Conservation (phyloP, 2,329 filamentous ascomycete species). For the Microdochium bolleyi region DNA sequence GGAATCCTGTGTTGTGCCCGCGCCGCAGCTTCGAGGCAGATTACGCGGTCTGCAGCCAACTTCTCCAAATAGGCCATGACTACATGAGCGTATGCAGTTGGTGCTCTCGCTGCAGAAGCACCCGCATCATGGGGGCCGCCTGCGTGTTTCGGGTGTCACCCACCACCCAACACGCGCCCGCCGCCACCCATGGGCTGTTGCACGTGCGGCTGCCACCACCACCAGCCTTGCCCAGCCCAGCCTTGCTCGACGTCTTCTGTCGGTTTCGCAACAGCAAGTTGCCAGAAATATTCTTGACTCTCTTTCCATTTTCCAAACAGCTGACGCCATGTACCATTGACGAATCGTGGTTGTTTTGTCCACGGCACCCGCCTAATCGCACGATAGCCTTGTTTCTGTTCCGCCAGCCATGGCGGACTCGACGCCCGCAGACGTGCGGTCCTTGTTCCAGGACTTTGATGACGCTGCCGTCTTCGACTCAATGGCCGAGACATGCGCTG, state of each 20-base stretch:
- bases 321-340: no score
- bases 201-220: not conserved
- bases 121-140: not conserved
- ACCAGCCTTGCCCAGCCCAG: not conserved
- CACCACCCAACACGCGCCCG: not conserved
- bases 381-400: no score
- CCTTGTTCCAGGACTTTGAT: slow-evolving; percentile 45
- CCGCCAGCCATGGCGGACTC: not conserved
- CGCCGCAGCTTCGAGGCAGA: not conserved
- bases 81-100: not conserved
- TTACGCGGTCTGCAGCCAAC: not conserved
- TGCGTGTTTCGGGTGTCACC: not conserved
- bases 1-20: not conserved
- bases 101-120: not conserved
- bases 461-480: slow-evolving; percentile 32
- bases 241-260: not conserved
- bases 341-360: no score
- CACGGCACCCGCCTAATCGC: no score
- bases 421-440: not conserved
- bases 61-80: not conserved
- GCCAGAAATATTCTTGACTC: no score
- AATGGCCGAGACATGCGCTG: slow-evolving; percentile 22
- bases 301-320: no score
- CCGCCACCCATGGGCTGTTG: not conserved
- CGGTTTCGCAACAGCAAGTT: no score